phyloP scores from a whole-genome alignment of 2,329 filamentous ascomycete genomes.

The Boeremia exigua region DNA sequence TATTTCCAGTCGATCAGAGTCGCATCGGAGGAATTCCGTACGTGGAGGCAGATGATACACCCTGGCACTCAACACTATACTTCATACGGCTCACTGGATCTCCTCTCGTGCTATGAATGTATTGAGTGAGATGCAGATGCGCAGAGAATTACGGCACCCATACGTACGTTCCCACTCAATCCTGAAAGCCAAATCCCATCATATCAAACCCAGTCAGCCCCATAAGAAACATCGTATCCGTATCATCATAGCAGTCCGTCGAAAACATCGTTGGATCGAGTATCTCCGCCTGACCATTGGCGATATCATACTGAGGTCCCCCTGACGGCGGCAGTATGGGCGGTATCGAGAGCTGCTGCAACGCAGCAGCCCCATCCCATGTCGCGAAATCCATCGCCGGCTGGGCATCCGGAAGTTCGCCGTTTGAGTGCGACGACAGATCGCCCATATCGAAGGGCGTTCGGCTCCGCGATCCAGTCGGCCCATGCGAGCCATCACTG shows the following conservation, averaged over 20 bases:
- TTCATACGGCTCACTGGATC: no score
- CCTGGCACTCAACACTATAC: no score
- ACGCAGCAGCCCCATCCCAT: conserved; percentile 3
- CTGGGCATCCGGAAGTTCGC: background rate
- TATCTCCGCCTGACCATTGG: background rate
- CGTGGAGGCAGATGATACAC: no score
- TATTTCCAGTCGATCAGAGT: no score
- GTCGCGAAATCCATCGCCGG: background rate
- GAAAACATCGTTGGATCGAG: background rate
- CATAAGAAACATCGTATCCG: conserved; percentile 6
- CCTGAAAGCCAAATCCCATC: conserved; percentile 9
- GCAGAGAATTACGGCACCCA: background rate
- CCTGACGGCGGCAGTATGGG: background rate
- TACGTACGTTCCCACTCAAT: background rate
- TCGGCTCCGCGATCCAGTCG: background rate
- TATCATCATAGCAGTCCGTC: background rate
- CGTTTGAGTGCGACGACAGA: background rate
- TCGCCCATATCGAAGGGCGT: background rate
- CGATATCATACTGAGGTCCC: background rate
- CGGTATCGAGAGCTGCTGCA: conserved; percentile 3
- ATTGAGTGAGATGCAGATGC: background rate
- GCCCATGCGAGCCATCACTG: no score
- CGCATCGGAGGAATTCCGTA: no score
- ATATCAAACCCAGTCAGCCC: conserved; percentile 11
- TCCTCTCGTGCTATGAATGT: no score